Evolutionary conservation across 352 stramenopile species (phyloP).

Genomic region (Phytophthora kernoviae): DNA sequence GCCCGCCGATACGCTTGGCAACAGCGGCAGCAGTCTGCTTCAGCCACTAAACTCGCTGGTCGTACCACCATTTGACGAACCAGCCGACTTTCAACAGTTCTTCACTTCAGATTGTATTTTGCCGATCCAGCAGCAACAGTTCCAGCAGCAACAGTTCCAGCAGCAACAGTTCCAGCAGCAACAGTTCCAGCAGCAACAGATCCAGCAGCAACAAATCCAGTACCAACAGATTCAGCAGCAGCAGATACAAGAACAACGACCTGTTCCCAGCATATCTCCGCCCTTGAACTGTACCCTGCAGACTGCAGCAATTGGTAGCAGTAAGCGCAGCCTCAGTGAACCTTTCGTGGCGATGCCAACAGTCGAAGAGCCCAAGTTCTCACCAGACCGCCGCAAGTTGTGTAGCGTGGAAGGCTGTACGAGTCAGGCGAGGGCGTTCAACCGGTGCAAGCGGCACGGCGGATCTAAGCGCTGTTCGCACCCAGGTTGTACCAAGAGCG

Average conservation of each 20-base stretch:
- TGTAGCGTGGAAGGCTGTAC: constrained; percentile 78
- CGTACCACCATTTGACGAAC: constrained; percentile 35
- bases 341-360: constrained; percentile 28
- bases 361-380: constrained; percentile 52
- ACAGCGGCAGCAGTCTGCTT: constrained; percentile 1
- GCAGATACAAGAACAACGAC: constrained; percentile 6
- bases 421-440: constrained; percentile 82
- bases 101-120: constrained; percentile 6
- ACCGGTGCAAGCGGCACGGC: constrained; percentile 85
- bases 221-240: neutral
- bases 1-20: constrained; percentile 4
- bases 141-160: neutral
- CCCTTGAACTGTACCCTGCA: neutral
- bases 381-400: constrained; percentile 71
- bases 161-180: constrained; percentile 7
- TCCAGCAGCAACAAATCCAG: constrained; percentile 12
- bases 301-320: neutral
- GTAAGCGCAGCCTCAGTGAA: constrained; percentile 21
- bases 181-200: neutral
- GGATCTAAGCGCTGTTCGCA: constrained; percentile 84
- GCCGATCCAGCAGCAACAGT: constrained; percentile 5
- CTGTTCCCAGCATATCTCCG: constrained; percentile 5
- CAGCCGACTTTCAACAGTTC: constrained; percentile 32
- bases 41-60: constrained; percentile 14
- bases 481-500: constrained; percentile 77